phyloP scores from a whole-genome alignment of 768 basidiomycete species.

The Pleurotus djamor region DNA sequence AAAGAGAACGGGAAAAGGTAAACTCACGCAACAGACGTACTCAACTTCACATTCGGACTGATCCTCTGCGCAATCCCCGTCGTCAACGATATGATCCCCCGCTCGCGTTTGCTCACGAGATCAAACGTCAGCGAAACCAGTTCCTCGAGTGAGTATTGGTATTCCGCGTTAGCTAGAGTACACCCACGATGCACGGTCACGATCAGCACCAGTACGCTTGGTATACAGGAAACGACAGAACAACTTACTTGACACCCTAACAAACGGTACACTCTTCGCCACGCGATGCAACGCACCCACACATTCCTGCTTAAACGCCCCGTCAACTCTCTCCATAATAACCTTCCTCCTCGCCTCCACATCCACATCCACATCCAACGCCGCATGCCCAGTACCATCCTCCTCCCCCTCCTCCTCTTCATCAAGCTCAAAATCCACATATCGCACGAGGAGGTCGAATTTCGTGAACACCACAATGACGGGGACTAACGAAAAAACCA shows the following conservation, averaged over 20 bases:
- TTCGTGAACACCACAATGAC: conserved; percentile 30
- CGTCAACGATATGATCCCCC: conserved; percentile 14
- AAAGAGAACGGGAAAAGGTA: neutral
- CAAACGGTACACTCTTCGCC: neutral
- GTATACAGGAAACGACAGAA: too few species aligned
- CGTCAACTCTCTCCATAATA: neutral
- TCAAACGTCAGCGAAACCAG: conserved; percentile 5
- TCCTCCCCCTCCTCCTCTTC: neutral
- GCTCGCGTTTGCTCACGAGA: conserved; percentile 1
- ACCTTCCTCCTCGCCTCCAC: neutral
- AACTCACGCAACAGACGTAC: conserved; percentile 18
- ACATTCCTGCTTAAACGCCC: neutral
- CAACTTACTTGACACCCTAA: neutral
- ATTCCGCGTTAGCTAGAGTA: neutral
- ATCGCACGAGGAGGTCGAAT: conserved; percentile 20
- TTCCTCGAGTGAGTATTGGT: neutral
- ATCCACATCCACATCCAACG: neutral
- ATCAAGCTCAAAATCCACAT: neutral
- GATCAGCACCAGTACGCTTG: too few species aligned
- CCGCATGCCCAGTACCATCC: too few species aligned
- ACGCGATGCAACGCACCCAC: neutral
- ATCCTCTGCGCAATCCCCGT: conserved; percentile 20
- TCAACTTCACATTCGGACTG: conserved; percentile 16
- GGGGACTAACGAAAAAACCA: too few species aligned
- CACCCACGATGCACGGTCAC: too few species aligned